These are phyloP conservation scores for Solanum pinnatisectum DNA, from an alignment of 257 asterid species.

Conservation along the genomic window DNA sequence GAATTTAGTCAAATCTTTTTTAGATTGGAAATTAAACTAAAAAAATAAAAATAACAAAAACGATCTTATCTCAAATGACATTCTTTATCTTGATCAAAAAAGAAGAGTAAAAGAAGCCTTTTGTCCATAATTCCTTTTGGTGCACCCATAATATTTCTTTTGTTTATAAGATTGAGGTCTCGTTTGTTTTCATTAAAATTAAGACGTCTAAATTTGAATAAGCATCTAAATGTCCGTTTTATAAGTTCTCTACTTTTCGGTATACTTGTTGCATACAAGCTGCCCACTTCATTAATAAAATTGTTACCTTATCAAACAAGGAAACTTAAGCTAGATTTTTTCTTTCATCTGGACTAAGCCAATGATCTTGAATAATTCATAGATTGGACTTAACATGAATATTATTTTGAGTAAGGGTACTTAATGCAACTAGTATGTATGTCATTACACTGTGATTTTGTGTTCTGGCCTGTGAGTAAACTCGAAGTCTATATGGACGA, in stretches of 20 bases:
- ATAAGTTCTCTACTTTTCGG: neutral
- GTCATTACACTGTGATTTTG: slow-evolving; percentile 4
- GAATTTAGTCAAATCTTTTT: neutral
- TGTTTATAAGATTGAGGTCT: neutral
- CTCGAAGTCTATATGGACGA: slow-evolving; percentile 90
- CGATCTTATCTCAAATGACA: neutral
- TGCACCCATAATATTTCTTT: neutral
- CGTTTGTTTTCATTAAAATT: neutral
- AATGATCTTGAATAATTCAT: neutral
- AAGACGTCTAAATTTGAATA: neutral
- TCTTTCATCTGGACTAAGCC: neutral
- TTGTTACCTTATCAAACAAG: neutral
- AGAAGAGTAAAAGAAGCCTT: neutral
- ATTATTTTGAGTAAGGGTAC: neutral
- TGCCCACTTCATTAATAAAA: neutral
- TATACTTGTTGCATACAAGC: neutral
- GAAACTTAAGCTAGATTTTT: neutral
- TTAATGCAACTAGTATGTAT: neutral
- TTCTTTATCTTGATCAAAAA: neutral
- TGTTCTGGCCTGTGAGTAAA: slow-evolving; percentile 81
- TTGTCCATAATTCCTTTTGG: neutral
- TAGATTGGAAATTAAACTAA: no score
- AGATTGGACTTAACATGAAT: neutral
- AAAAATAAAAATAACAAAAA: no score
- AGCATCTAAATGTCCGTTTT: neutral